Conservation (phyloP, 768 basidiomycete species). For the Xerocomellus intermedius region DNA sequence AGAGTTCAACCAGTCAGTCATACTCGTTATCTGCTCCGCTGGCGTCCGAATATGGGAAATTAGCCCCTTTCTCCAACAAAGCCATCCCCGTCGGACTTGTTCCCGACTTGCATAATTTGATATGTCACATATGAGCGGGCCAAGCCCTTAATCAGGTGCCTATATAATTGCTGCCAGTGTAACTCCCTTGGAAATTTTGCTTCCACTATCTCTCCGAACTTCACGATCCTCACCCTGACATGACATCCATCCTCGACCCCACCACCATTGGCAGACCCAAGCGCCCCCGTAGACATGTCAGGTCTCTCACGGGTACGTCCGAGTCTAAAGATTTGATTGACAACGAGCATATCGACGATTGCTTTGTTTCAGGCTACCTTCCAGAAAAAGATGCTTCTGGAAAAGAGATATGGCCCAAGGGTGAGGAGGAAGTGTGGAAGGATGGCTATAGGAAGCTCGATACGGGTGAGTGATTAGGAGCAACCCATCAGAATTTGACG, state of each 20-base stretch:
- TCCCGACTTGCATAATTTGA: neutral
- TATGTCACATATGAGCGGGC: neutral
- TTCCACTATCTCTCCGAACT: neutral
- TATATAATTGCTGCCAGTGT: too few species aligned
- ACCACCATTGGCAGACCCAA: conserved; percentile 59
- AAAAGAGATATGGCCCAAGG: conserved; percentile 83
- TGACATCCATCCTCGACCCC: conserved; percentile 68
- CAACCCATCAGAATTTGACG: neutral
- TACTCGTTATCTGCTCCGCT: too few species aligned
- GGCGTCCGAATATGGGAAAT: too few species aligned
- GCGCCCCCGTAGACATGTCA: conserved; percentile 59
- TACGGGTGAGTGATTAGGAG: conserved; percentile 40
- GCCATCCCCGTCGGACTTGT: neutral
- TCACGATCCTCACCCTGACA: conserved; percentile 20
- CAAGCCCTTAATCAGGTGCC: neutral
- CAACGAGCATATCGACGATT: neutral
- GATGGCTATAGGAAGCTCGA: conserved; percentile 55
- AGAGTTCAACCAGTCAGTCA: too few species aligned
- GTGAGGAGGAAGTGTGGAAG: conserved; percentile 77
- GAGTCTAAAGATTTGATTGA: neutral
- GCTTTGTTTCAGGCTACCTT: conserved; percentile 58
- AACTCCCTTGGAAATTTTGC: neutral
- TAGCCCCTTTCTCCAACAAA: neutral
- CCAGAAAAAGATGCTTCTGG: conserved; percentile 75
- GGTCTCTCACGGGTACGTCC: conserved; percentile 59